Conservation (phyloP, 768 basidiomycete genomes). For the Serendipita sp. region DNA sequence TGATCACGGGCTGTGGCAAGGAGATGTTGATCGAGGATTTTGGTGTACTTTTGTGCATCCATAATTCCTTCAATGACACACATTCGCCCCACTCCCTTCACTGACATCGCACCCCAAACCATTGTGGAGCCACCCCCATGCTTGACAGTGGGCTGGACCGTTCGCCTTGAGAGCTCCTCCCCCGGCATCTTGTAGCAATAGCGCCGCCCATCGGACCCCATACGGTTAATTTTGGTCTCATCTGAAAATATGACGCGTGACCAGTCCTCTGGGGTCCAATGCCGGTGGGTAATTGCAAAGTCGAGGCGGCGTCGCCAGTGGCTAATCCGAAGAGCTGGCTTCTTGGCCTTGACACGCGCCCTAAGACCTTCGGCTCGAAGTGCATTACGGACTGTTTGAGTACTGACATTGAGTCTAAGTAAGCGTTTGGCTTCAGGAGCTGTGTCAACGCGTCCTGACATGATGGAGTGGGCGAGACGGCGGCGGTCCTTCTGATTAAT, state of each 20-base stretch:
- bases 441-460: background rate
- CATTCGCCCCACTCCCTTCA: background rate
- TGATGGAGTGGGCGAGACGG: background rate
- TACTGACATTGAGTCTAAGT: background rate
- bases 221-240: slow-evolving; percentile 6
- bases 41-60: background rate
- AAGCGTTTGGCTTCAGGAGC: background rate
- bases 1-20: background rate
- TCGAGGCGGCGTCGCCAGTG: background rate
- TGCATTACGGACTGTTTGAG: background rate
- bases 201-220: slow-evolving; percentile 3
- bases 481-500: background rate
- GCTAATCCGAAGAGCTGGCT: background rate
- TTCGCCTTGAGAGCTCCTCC: background rate
- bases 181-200: background rate
- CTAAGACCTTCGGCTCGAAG: background rate
- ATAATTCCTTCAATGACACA: slow-evolving; percentile 5
- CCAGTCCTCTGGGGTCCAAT: slow-evolving; percentile 9
- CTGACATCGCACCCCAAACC: slow-evolving; percentile 10
- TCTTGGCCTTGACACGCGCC: slow-evolving; percentile 3
- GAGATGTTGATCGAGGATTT: slow-evolving; percentile 4
- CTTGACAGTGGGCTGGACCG: slow-evolving; percentile 1
- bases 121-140: slow-evolving; percentile 8
- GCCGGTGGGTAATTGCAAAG: slow-evolving; percentile 1
- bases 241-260: background rate